A percentile compares a stretch with the other conserved stretches of the same genome.
Conservation (phyloP, 2,329 filamentous ascomycete genomes). For the Zymoseptoria brevis region DNA sequence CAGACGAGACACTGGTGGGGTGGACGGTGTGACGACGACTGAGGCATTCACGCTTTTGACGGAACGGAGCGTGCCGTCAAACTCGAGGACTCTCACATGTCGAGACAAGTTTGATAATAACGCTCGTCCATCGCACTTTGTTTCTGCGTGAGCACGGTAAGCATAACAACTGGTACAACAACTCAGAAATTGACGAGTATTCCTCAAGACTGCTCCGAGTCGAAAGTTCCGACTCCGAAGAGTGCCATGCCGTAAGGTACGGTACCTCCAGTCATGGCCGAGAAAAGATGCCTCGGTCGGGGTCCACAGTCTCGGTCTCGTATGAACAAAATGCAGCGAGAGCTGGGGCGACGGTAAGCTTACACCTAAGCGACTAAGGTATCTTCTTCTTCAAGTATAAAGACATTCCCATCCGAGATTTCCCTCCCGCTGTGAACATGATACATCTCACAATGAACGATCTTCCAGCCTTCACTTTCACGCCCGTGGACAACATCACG, state of each 20-base stretch:
- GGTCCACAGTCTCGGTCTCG: not conserved
- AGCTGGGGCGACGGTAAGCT: not conserved
- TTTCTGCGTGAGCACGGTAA: no score
- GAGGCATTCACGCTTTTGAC: not conserved
- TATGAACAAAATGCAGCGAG: not conserved
- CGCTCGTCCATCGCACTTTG: not conserved
- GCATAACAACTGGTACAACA: no score
- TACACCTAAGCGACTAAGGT: not conserved
- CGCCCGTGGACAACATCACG: constrained; percentile 59
- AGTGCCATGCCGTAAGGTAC: not conserved
- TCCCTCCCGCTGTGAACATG: not conserved
- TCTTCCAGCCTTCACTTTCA: constrained; percentile 36
- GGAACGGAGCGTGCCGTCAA: not conserved
- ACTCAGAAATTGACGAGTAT: not conserved
- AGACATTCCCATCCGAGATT: not conserved
- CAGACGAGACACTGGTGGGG: not conserved
- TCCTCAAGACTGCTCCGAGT: not conserved
- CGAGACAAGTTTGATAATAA: not conserved
- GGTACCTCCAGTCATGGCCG: not conserved
- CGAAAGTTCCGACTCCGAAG: not conserved
- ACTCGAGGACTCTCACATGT: not conserved
- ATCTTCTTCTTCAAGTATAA: not conserved
- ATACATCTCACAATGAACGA: constrained; percentile 22
- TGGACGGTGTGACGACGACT: not conserved
- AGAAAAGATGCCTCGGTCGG: not conserved